Evolutionary conservation across 768 basidiomycete genomes (phyloP), one percentile per base, ranked within the genome.

Genomic region (Epithele typhae): DNA sequence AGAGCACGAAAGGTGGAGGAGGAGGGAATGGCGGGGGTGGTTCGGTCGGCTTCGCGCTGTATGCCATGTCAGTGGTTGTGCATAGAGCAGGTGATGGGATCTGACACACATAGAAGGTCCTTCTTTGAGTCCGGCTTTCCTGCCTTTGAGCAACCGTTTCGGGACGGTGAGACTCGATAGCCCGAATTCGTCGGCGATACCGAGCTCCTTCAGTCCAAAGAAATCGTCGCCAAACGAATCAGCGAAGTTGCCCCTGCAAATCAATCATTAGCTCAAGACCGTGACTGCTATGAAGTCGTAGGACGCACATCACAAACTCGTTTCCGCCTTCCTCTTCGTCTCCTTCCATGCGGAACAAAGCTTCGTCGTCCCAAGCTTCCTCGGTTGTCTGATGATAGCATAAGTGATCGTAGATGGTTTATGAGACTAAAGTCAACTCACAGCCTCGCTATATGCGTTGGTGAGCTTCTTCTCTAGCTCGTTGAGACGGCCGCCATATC

Each of bases 171-270:
- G 75, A 54, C 77, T 84, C 14, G 84, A 77, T 50, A 95, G 69
- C 12, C 89, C 90, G 40, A 87, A 74, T 59, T 96, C 94, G 35
- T 77, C 78, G 18, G 91, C 92, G 41, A 96, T 90, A 24, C 93
- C 94, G 36, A 92, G 69, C 59, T 88, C 92, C 40, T 81, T 78
- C 22, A 97, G 73, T 10, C 94, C 94, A 11, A 97, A 77, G 68
- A 94, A 95, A 64, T 98, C 94, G 57, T 93, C 92, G 25, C 92
- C 93, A 14, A 94, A 75, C 14, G 82, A 74, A 41, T 92, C 89
- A 0, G 90, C 84, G 63, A 95, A 92, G 58, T 89, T 86, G 43
- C 92, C 92, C 59, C 85, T 87, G 58, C 2, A 47, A 14, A n/a
- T n/a, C n/a, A n/a, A n/a, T n/a, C n/a, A n/a, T n/a, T n/a, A n/a